phyloP scores from a whole-genome alignment of 805 yeast species.

The Candida succiphila region DNA sequence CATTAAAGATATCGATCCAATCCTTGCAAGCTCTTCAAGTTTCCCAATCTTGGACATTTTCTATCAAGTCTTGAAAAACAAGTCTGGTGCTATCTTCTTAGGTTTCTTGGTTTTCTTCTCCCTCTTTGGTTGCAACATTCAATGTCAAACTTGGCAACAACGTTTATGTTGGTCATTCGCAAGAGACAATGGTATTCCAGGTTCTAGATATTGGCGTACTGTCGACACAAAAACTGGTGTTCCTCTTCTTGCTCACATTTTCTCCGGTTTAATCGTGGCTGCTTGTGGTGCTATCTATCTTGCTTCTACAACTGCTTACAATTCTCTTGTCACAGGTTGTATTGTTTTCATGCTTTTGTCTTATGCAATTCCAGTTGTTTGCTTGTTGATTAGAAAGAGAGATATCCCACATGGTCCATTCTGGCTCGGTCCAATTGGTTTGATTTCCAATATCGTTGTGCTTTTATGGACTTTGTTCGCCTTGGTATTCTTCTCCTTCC shows the following conservation, averaged over 20 bases:
- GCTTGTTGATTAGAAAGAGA: slow-evolving; percentile 39
- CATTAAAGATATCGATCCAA: slow-evolving; percentile 39
- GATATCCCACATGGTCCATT: slow-evolving; percentile 54
- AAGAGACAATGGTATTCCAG: slow-evolving; percentile 54
- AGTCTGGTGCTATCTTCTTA: slow-evolving; percentile 45
- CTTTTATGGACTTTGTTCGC: slow-evolving; percentile 51
- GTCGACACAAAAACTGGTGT: slow-evolving; percentile 37
- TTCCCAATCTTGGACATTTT: slow-evolving; percentile 56
- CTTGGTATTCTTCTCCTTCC: slow-evolving; percentile 54
- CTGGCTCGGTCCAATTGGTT: slow-evolving; percentile 52
- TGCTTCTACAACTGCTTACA: slow-evolving; percentile 60
- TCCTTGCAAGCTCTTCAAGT: slow-evolving; percentile 42
- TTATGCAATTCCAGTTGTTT: slow-evolving; percentile 44
- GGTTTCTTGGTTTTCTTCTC: slow-evolving; percentile 39
- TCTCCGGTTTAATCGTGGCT: slow-evolving; percentile 43
- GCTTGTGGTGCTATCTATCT: slow-evolving; percentile 51
- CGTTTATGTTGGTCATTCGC: slow-evolving; percentile 62
- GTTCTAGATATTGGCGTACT: slow-evolving; percentile 38
- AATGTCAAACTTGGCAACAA: slow-evolving; percentile 61
- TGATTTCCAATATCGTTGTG: slow-evolving; percentile 37
- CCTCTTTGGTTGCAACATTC: slow-evolving; percentile 48
- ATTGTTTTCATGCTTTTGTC: slow-evolving; percentile 48
- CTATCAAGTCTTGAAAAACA: slow-evolving; percentile 43
- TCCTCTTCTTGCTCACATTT: slow-evolving; percentile 51
- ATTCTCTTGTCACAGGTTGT: slow-evolving; percentile 53